A percentile compares a stretch with the other conserved stretches of the same genome.
These are phyloP conservation scores for Trichoderma polysporum DNA, from an alignment of 2,329 filamentous ascomycete species.

Conservation along the genomic window DNA sequence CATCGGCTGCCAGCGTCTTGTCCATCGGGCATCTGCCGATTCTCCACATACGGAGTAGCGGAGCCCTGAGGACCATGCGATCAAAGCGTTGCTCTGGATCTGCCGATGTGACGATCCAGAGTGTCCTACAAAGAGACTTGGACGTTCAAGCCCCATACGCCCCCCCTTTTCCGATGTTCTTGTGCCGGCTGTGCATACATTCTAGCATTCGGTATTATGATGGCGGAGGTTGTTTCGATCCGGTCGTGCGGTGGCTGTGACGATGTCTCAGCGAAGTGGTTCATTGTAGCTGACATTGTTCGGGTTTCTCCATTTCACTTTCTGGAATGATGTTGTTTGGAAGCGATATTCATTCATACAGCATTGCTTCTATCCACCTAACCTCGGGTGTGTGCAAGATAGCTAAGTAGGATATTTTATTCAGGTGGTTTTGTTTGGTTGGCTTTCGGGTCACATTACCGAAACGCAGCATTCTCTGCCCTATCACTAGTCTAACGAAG, in stretches of 20 bases:
- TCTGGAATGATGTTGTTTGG: no score
- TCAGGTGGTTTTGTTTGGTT: background rate
- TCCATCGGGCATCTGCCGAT: background rate
- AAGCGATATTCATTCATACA: background rate
- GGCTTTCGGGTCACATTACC: background rate
- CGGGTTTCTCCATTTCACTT: background rate
- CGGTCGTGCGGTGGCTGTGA: background rate
- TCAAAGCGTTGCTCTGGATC: background rate
- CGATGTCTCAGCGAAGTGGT: background rate
- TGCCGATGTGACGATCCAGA: background rate
- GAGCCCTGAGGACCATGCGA: background rate
- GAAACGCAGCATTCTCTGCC: background rate
- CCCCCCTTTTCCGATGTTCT: no score
- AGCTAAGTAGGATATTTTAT: background rate
- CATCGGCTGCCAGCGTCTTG: background rate
- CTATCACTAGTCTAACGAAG: background rate
- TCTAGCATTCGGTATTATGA: no score
- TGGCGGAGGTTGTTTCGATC: background rate
- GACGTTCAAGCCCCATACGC: no score
- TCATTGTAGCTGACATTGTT: background rate
- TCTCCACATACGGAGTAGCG: background rate
- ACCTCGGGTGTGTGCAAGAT: background rate
- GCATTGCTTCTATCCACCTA: background rate
- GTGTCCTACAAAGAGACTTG: background rate
- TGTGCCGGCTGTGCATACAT: no score